Base-by-base conservation (phyloP, 352 stramenopile species). In the Globisporangium heterothallicum region DNA sequence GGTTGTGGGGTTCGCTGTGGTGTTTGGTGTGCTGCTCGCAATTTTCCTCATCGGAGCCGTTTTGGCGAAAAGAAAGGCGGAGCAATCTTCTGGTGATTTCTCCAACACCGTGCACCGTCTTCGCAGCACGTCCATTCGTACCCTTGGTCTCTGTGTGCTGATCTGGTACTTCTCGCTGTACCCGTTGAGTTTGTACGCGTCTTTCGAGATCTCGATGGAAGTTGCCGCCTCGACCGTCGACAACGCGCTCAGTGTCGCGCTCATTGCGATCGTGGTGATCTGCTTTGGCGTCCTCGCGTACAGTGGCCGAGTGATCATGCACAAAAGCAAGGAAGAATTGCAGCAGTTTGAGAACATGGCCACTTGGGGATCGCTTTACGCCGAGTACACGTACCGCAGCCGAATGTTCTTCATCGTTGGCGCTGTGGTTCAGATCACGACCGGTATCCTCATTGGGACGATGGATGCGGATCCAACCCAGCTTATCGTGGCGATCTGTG, bases 141-240 rank as follows among this genome's bases (percentile, higher is more conserved):
- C 74, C 9, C 74, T 88, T 0, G 72, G 76, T 7, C 51, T 90
- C 22, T 73, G 61, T n/a, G 74, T 86, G 22, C 58, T 90, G n/a
- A 55, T 86, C 24, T 85, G 72, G 70, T 82, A 76, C 68, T 84
- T 85, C 44, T 49, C 65, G 12, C 52, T 88, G 9, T 84, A 74
- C 34, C 79, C 79, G n/a, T 50, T 88, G 21, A 82, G 74, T 42
- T 61, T 85, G 61, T 62, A 84, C 52, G 53, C 64, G 14, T 74
- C 72, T 18, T 86, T 82, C 49, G 78, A 85, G 53, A 86, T 83
- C 30, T 80, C 63, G n/a, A 90, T 87, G 76, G 73, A 85, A 53
- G 63, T 75, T 16, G 47, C 74, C 35, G 51, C 66, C 13, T 61
- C 61, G 13, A 51, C 52, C 12, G 48, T 72, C 13, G 66, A 58